phyloP scores from a whole-genome alignment of 371 early-diverging fungal genomes.

The Lichtheimia hyalospora region DNA sequence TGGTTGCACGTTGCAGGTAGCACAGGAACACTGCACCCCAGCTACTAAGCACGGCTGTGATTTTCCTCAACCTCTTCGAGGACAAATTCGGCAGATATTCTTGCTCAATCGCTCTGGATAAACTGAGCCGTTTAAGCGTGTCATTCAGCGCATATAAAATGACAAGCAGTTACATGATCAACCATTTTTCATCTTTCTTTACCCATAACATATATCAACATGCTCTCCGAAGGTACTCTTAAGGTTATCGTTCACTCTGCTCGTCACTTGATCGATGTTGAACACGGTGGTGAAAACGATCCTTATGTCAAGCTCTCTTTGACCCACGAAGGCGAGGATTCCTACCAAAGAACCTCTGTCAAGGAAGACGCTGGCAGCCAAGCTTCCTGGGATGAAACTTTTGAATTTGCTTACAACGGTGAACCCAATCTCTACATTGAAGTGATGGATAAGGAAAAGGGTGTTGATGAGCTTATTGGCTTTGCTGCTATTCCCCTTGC shows the following conservation, averaged over 20 bases:
- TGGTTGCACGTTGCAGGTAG: too few species aligned
- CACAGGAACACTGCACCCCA: too few species aligned
- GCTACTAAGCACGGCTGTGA: too few species aligned
- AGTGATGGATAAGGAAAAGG: conserved; percentile 52
- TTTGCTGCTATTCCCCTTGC: conserved; percentile 61
- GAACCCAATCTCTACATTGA: conserved; percentile 55
- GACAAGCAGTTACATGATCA: background rate
- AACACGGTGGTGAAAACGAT: conserved; percentile 55
- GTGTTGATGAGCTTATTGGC: conserved; percentile 52
- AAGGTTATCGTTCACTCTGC: conserved; percentile 26
- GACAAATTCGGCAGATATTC: background rate
- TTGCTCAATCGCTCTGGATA: background rate
- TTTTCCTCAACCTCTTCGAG: background rate
- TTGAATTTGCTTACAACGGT: conserved; percentile 41
- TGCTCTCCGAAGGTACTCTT: conserved; percentile 10
- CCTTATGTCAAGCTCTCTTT: conserved; percentile 56
- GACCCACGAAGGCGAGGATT: conserved; percentile 35
- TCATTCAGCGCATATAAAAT: background rate
- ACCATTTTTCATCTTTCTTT: background rate
- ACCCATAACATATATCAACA: conserved; percentile 1
- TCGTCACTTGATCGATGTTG: conserved; percentile 34
- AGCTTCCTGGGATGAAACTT: conserved; percentile 58
- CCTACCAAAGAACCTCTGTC: conserved; percentile 54
- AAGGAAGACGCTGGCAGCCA: conserved; percentile 54
- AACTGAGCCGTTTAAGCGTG: background rate